These are phyloP conservation scores for Aspergillus tamarii DNA, from an alignment of 2,329 filamentous ascomycete species.

Conservation along the genomic window DNA sequence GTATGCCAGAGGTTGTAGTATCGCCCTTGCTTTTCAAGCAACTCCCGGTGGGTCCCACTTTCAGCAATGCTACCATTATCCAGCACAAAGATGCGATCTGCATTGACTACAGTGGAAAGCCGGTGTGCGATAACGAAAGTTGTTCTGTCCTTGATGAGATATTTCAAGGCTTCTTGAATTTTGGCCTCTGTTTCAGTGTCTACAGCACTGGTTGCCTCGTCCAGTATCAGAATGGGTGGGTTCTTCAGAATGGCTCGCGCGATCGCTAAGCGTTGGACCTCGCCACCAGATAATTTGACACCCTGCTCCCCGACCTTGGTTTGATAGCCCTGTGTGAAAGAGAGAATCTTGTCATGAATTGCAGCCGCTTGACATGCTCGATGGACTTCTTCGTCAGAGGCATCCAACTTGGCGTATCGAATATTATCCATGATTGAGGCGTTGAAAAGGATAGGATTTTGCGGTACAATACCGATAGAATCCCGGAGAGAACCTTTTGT, in stretches of 20 bases:
- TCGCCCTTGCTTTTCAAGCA: too few relatives aligned
- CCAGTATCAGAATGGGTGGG: slow-evolving; percentile 49
- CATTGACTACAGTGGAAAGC: neutral
- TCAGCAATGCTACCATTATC: too few relatives aligned
- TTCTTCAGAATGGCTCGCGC: slow-evolving; percentile 51
- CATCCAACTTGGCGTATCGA: slow-evolving; percentile 63
- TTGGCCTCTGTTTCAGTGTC: slow-evolving; percentile 50
- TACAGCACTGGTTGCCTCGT: slow-evolving; percentile 57
- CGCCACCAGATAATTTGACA: slow-evolving; percentile 55
- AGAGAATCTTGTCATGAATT: slow-evolving; percentile 66
- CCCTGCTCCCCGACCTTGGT: slow-evolving; percentile 55
- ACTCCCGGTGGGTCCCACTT: too few relatives aligned
- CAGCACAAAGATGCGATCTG: neutral
- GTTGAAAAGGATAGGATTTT: slow-evolving; percentile 68
- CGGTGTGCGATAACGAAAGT: slow-evolving; percentile 49
- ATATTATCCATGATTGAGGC: slow-evolving; percentile 67
- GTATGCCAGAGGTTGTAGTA: too few relatives aligned
- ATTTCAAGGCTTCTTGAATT: slow-evolving; percentile 52
- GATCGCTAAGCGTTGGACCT: slow-evolving; percentile 55
- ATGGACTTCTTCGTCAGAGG: slow-evolving; percentile 62
- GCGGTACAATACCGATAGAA: slow-evolving; percentile 65
- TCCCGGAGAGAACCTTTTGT: slow-evolving; percentile 61
- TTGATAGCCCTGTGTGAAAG: slow-evolving; percentile 58
- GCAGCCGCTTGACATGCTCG: slow-evolving; percentile 64
- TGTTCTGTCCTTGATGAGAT: slow-evolving; percentile 52